Percentiles rank a stretch among this genome's conserved stretches.
phyloP scores from a whole-genome alignment of 345 rosid species.

The Lepidium sativum region DNA sequence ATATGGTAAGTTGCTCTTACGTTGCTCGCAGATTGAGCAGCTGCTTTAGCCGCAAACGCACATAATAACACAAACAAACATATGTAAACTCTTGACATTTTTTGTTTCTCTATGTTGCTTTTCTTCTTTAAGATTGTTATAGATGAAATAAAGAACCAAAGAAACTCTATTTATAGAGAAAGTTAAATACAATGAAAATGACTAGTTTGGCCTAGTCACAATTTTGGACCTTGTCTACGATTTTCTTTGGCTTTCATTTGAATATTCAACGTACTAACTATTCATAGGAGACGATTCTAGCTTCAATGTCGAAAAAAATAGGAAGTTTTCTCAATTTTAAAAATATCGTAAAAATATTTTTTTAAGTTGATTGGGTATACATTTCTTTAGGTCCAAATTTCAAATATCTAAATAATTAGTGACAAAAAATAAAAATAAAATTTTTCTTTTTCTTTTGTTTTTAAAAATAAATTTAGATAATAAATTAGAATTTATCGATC shows the following conservation, averaged over 20 bases:
- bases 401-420: no score
- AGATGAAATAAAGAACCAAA: background rate
- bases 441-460: no score
- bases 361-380: no score
- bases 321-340: background rate
- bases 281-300: slow-evolving; percentile 5
- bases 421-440: no score
- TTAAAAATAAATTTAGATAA: no score
- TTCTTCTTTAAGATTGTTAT: background rate
- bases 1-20: slow-evolving; percentile 46
- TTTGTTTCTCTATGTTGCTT: background rate
- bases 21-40: slow-evolving; percentile 33
- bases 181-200: background rate
- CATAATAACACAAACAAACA: slow-evolving; percentile 19
- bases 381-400: no score
- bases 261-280: slow-evolving; percentile 14
- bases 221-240: background rate
- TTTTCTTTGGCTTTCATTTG: slow-evolving; percentile 6
- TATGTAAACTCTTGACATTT: slow-evolving; percentile 15
- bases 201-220: background rate
- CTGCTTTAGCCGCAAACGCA: slow-evolving; percentile 23
- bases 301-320: background rate
- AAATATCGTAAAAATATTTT: no score
- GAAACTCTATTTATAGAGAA: slow-evolving; percentile 18
- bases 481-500: no score